Evolutionary conservation across 345 rosid genomes (phyloP).

Genomic region (sweet orange (Citrus sinensis)): DVS_A1.0 CM039164.1:21342501-21343000

Average conservation of each 20-base stretch:
- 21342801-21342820: neutral
- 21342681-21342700: neutral
- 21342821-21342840: neutral
- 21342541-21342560: too few species aligned
- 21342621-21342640: neutral
- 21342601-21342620: too few species aligned
- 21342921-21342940: too few species aligned
- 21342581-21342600: neutral
- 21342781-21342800: neutral
- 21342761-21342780: neutral
- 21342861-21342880: too few species aligned
- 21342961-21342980: too few species aligned
- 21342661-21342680: neutral
- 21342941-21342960: too few species aligned
- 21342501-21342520: neutral
- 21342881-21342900: too few species aligned
- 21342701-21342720: neutral
- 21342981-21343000: too few species aligned
- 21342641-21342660: neutral
- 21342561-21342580: neutral
- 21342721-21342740: neutral
- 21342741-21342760: neutral
- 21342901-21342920: too few species aligned
- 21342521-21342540: too few species aligned
- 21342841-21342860: too few species aligned